phyloP scores from a whole-genome alignment of 2,329 filamentous ascomycete species.

The Colletotrichum sidae region DNA sequence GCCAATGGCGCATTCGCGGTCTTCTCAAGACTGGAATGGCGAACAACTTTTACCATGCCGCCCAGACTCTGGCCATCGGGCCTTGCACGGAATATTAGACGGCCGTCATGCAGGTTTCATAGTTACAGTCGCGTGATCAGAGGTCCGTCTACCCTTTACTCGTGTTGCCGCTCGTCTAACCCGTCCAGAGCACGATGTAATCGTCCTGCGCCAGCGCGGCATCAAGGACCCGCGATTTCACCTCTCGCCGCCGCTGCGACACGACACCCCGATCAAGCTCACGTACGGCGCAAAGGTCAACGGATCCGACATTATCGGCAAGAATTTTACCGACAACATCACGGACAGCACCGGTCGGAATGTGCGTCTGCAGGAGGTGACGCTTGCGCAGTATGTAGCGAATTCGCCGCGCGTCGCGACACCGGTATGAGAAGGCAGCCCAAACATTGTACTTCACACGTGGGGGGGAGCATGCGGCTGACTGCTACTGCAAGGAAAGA shows the following conservation, averaged over 20 bases:
- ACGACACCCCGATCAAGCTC: conserved; percentile 47
- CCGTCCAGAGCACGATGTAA: conserved; percentile 51
- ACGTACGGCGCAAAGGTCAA: conserved; percentile 59
- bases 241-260: conserved; percentile 50
- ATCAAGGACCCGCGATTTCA: conserved; percentile 49
- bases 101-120: conserved; percentile 11
- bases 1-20: not conserved
- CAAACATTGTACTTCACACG: not conserved
- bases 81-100: conserved; percentile 5
- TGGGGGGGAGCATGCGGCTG: conserved; percentile 4
- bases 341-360: conserved; percentile 60
- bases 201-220: conserved; percentile 54
- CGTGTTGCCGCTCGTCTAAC: not conserved
- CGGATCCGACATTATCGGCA: conserved; percentile 73
- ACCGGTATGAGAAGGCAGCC: conserved; percentile 62
- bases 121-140: conserved; percentile 23
- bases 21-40: not conserved
- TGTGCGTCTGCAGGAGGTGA: conserved; percentile 72
- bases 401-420: conserved; percentile 78
- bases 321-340: conserved; percentile 68
- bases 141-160: conserved; percentile 1
- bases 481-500: conserved; percentile 39
- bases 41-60: conserved; percentile 14
- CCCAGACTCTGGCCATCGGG: conserved; percentile 22
- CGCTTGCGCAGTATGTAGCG: conserved; percentile 79